phyloP scores from a whole-genome alignment of 1,139 yeast species.

The Scheffersomyces illinoinensis region DNA sequence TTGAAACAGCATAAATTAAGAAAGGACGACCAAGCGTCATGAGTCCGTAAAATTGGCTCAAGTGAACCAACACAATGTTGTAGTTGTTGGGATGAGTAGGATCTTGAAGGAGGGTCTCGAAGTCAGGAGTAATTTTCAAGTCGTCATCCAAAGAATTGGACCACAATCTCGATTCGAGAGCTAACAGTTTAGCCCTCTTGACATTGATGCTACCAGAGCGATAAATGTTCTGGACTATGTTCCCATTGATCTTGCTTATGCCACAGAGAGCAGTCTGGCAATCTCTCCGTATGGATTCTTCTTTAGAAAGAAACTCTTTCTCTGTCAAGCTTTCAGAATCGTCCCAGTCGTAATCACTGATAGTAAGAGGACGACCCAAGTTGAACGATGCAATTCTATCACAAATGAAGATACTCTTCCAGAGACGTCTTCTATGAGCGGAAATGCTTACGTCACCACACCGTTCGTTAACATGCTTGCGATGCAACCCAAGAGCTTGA shows the following conservation, averaged over 20 bases:
- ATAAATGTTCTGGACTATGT: conserved; percentile 34
- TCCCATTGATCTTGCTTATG: conserved; percentile 26
- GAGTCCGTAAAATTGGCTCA: conserved; percentile 41
- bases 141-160: conserved; percentile 29
- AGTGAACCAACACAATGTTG: conserved; percentile 34
- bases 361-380: neutral
- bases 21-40: conserved; percentile 48
- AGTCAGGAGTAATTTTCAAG: conserved; percentile 16
- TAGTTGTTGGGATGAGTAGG: conserved; percentile 13
- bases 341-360: conserved; percentile 31
- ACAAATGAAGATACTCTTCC: conserved; percentile 14
- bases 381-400: neutral
- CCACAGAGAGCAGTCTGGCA: conserved; percentile 14
- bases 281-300: conserved; percentile 6
- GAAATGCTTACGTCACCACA: conserved; percentile 10
- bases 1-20: conserved; percentile 29
- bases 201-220: conserved; percentile 35
- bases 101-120: conserved; percentile 9
- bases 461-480: neutral
- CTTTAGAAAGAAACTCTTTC: conserved; percentile 8
- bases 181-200: conserved; percentile 34
- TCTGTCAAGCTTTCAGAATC: conserved; percentile 19
- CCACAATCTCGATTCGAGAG: conserved; percentile 42
- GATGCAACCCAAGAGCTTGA: conserved; percentile 23
- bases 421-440: conserved; percentile 32